phyloP scores from a whole-genome alignment of 2,329 filamentous ascomycete genomes.

The Ceratocystis lukuohia region DNA sequence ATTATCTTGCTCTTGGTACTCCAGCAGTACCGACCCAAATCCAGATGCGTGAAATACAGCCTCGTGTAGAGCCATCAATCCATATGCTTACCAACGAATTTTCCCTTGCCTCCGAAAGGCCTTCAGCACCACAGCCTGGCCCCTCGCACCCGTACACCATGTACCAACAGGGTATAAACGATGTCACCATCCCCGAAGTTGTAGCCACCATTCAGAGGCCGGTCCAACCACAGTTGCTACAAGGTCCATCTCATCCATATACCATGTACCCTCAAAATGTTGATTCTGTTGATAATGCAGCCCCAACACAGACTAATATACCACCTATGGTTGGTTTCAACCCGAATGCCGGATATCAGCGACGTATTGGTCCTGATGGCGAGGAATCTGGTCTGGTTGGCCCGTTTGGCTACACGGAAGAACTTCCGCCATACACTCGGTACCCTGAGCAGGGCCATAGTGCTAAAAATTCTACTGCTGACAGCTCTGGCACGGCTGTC shows the following conservation, averaged over 20 bases:
- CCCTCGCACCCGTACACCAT: constrained; percentile 20
- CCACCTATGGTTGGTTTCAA: constrained; percentile 67
- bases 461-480: constrained; percentile 32
- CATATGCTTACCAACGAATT: constrained; percentile 11
- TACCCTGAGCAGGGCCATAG: constrained; percentile 63
- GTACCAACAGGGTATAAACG: constrained; percentile 18
- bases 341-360: constrained; percentile 51
- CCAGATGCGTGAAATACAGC: background rate
- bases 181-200: constrained; percentile 5
- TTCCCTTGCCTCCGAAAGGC: constrained; percentile 14
- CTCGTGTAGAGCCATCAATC: background rate
- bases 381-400: constrained; percentile 88
- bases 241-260: constrained; percentile 69
- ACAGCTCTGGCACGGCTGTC: constrained; percentile 9
- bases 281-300: constrained; percentile 56
- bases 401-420: constrained; percentile 77
- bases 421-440: constrained; percentile 79
- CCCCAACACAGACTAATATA: constrained; percentile 27
- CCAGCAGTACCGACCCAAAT: background rate
- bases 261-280: constrained; percentile 68
- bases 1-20: constrained; percentile 13
- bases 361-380: constrained; percentile 62
- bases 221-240: constrained; percentile 6
- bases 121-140: constrained; percentile 10
- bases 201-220: background rate